These are phyloP conservation scores for Nepenthes alata DNA, from an alignment of 179 eudicot genomes.

Conservation along the genomic window DNA sequence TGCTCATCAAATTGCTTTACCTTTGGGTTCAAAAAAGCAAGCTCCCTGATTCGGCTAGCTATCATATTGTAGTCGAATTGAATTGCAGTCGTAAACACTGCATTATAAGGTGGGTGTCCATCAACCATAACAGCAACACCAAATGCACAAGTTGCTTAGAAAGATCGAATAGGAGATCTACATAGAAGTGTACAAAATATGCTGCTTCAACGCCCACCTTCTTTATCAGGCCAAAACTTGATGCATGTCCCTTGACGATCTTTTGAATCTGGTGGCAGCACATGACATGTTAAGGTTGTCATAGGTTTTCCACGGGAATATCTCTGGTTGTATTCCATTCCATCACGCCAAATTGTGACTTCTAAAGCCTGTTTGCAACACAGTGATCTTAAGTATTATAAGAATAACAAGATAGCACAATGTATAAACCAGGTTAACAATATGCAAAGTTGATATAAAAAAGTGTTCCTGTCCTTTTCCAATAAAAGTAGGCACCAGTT, in stretches of 20 bases:
- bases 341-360: conserved; percentile 87
- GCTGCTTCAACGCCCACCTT: conserved; percentile 30
- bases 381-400: not conserved
- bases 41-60: conserved; percentile 92
- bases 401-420: too few relatives aligned
- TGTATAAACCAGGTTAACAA: too few relatives aligned
- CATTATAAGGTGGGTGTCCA: conserved; percentile 14
- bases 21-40: conserved; percentile 92
- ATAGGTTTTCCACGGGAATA: conserved; percentile 90
- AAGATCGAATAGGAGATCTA: conserved; percentile 1
- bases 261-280: conserved; percentile 39
- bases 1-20: conserved; percentile 18
- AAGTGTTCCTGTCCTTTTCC: too few relatives aligned
- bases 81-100: conserved; percentile 80
- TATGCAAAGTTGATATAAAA: too few relatives aligned
- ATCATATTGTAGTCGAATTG: conserved; percentile 74
- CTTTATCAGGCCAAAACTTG: conserved; percentile 86
- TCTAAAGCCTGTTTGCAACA: conserved; percentile 43
- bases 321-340: conserved; percentile 63
- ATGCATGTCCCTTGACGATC: conserved; percentile 62
- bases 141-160: not conserved
- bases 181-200: conserved; percentile 3
- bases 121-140: conserved; percentile 5
- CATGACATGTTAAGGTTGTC: conserved; percentile 40
- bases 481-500: too few relatives aligned